Percentiles rank a stretch among this genome's conserved stretches.
Conservation (phyloP, 179 eudicot genomes). For the Spinacia oleracea region DNA sequence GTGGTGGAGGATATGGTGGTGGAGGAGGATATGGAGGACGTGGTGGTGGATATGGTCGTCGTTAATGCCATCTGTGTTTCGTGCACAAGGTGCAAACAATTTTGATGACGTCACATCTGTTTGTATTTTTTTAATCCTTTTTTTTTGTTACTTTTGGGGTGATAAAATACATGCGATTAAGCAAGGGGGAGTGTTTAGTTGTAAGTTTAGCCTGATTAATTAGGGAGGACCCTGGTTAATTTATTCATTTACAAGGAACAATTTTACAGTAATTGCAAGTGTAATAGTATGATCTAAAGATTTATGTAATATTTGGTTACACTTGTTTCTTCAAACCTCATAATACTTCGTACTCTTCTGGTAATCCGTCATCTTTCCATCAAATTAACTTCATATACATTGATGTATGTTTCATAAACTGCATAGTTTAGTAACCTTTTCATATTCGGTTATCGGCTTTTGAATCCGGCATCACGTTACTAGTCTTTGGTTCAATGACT, state of each 20-base stretch:
- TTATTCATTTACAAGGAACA: neutral
- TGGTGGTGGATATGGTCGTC: conserved; percentile 36
- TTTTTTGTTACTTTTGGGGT: neutral
- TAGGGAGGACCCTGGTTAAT: neutral
- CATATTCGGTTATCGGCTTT: too few relatives aligned
- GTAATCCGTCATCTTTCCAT: too few relatives aligned
- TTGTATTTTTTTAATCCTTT: conserved; percentile 11
- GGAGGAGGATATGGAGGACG: conserved; percentile 60
- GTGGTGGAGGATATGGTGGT: conserved; percentile 60
- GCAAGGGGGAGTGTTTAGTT: neutral
- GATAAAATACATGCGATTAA: neutral
- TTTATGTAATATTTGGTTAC: neutral
- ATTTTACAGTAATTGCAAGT: neutral
- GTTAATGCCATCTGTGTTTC: neutral
- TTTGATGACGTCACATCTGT: conserved; percentile 15
- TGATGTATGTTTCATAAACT: too few relatives aligned
- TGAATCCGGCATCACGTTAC: too few relatives aligned
- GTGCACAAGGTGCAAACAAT: conserved; percentile 25
- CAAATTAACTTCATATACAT: too few relatives aligned
- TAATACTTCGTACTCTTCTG: too few relatives aligned
- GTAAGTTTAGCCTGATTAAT: neutral
- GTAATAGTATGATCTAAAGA: neutral
- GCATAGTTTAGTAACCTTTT: too few relatives aligned
- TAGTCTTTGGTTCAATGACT: too few relatives aligned
- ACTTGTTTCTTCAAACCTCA: too few relatives aligned